Percentiles rank a stretch among this genome's conserved stretches.
Conservation (phyloP, 2,329 filamentous ascomycete genomes). For the Ophioceras dolichostomum region DNA sequence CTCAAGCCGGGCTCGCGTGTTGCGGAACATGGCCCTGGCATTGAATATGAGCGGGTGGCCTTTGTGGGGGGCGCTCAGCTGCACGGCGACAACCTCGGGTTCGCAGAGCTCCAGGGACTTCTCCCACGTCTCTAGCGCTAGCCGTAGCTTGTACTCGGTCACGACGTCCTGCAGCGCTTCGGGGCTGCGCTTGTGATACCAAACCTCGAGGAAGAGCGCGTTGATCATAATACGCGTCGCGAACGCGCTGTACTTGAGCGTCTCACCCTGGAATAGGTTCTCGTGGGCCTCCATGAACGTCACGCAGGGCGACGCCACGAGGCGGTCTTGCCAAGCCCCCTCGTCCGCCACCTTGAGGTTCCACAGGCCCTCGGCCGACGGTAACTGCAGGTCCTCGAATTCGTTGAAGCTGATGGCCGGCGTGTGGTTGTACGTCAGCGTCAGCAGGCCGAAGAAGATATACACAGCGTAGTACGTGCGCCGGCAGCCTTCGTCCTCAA, state of each 20-base stretch:
- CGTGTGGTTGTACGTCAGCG: slow-evolving; percentile 94
- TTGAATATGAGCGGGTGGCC: slow-evolving; percentile 97
- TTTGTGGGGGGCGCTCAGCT: slow-evolving; percentile 87
- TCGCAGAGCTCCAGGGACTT: slow-evolving; percentile 90
- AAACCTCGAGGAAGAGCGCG: slow-evolving; percentile 92
- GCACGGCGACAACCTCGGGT: slow-evolving; percentile 76
- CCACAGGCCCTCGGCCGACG: slow-evolving; percentile 90
- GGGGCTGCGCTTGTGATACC: slow-evolving; percentile 98
- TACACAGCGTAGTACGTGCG: slow-evolving; percentile 98
- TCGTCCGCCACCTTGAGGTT: slow-evolving; percentile 73
- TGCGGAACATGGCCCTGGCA: slow-evolving; percentile 92
- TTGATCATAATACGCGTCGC: slow-evolving; percentile 98
- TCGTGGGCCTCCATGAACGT: slow-evolving; percentile 93
- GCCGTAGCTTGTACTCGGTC: slow-evolving; percentile 92
- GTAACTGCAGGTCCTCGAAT: slow-evolving; percentile 84
- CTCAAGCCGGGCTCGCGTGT: slow-evolving; percentile 81
- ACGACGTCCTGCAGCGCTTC: slow-evolving; percentile 95
- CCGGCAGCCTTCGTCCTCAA: slow-evolving; percentile 91
- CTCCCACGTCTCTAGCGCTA: slow-evolving; percentile 98
- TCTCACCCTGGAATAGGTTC: slow-evolving; percentile 88
- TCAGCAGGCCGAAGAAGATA: slow-evolving; percentile 94
- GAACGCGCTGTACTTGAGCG: slow-evolving; percentile 86
- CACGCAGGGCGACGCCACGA: slow-evolving; percentile 58
- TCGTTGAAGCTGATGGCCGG: slow-evolving; percentile 98
- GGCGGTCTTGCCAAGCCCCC: slow-evolving; percentile 68